Conservation (phyloP, 2,329 filamentous ascomycete genomes). For the Sclerotinia glacialis region DNA sequence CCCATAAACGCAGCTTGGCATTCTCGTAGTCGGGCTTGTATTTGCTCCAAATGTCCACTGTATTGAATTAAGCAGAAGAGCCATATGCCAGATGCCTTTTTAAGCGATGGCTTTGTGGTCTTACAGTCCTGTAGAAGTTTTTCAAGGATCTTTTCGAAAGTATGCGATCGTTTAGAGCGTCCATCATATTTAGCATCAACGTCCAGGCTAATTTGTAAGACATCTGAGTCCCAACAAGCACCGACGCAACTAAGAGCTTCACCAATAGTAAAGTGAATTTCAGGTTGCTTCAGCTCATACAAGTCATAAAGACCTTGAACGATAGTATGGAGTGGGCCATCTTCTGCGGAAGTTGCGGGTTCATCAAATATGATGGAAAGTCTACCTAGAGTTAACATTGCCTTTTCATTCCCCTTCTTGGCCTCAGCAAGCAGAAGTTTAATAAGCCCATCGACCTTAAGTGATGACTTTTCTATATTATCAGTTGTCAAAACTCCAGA, state of each 20-base stretch:
- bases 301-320: conserved; percentile 69
- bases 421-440: conserved; percentile 64
- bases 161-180: conserved; percentile 43
- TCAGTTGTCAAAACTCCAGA: conserved; percentile 48
- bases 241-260: conserved; percentile 79
- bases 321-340: conserved; percentile 51
- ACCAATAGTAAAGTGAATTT: conserved; percentile 86
- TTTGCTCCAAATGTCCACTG: conserved; percentile 72
- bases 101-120: conserved; percentile 80
- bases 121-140: conserved; percentile 76
- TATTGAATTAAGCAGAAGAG: conserved; percentile 87
- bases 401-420: conserved; percentile 77
- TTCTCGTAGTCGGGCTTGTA: conserved; percentile 71
- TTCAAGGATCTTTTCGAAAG: conserved; percentile 49
- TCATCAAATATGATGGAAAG: conserved; percentile 63
- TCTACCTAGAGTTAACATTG: conserved; percentile 77
- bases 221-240: conserved; percentile 79
- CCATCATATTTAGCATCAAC: conserved; percentile 56
- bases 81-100: conserved; percentile 95
- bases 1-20: conserved; percentile 86
- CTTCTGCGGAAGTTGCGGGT: conserved; percentile 39
- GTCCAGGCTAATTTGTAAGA: conserved; percentile 71
- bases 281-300: conserved; percentile 79
- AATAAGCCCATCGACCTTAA: conserved; percentile 44
- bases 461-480: conserved; percentile 29